Evolutionary conservation across 768 basidiomycete species (phyloP).

Genomic region (Tulasnella sp.): DNA sequence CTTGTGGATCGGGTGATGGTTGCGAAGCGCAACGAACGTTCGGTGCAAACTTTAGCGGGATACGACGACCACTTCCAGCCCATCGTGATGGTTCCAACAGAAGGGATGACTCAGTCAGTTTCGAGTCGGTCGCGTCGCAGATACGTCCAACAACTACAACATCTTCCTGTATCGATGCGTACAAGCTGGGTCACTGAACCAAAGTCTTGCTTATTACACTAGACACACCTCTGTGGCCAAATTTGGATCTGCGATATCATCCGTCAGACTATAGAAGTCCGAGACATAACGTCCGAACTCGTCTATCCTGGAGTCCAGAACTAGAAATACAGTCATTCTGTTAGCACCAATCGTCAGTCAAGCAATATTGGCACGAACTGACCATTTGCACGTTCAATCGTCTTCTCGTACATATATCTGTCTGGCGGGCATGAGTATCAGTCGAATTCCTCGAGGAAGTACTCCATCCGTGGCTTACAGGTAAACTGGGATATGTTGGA

Average conservation of each 20-base stretch:
- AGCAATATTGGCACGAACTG: slow-evolving; percentile 14
- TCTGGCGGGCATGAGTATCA: slow-evolving; percentile 31
- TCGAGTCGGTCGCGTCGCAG: slow-evolving; percentile 57
- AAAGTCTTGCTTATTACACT: no score
- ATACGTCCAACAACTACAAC: slow-evolving; percentile 65
- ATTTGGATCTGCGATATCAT: slow-evolving; percentile 70
- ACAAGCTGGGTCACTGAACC: slow-evolving; percentile 2
- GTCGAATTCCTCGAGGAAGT: neutral
- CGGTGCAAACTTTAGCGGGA: slow-evolving; percentile 61
- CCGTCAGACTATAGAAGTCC: slow-evolving; percentile 50
- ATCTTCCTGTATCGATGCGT: slow-evolving; percentile 37
- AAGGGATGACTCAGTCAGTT: slow-evolving; percentile 63
- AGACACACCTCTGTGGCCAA: slow-evolving; percentile 42
- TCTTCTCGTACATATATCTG: slow-evolving; percentile 92
- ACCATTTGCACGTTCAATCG: slow-evolving; percentile 77
- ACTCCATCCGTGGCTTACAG: neutral
- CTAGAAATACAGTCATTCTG: slow-evolving; percentile 29
- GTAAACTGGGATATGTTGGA: slow-evolving; percentile 23
- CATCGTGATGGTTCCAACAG: slow-evolving; percentile 76
- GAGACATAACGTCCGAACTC: slow-evolving; percentile 66
- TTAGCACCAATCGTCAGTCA: neutral
- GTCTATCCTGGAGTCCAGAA: slow-evolving; percentile 78
- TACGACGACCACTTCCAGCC: slow-evolving; percentile 53
- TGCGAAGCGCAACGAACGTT: slow-evolving; percentile 55
- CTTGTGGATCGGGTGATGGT: neutral